These are phyloP conservation scores for Podosphaera aphanis DNA, from an alignment of 2,329 filamentous ascomycete species.

Conservation along the genomic window DNA sequence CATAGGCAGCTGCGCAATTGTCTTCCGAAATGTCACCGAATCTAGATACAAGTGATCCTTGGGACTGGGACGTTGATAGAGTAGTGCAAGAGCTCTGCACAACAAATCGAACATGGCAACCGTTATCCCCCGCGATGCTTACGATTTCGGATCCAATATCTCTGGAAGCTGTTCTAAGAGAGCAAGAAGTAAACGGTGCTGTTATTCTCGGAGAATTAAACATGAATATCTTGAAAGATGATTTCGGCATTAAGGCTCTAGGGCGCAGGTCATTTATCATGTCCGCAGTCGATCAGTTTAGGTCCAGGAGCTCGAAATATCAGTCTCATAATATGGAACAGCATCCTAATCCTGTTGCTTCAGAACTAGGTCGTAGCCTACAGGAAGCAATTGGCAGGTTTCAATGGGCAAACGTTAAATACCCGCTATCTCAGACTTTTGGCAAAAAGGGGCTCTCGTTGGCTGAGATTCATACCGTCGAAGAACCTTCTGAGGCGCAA, in stretches of 20 bases:
- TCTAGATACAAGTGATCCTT: constrained; percentile 35
- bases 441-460: not conserved
- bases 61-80: constrained; percentile 44
- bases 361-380: constrained; percentile 1
- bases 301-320: constrained; percentile 27
- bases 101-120: constrained; percentile 24
- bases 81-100: constrained; percentile 44
- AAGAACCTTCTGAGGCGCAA: not conserved
- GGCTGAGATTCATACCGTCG: not conserved
- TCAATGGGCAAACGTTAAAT: not conserved
- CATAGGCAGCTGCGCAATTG: not conserved
- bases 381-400: not conserved
- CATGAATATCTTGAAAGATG: constrained; percentile 8
- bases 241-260: constrained; percentile 10
- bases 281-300: constrained; percentile 33
- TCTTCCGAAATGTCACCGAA: constrained; percentile 1
- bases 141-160: constrained; percentile 23
- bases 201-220: constrained; percentile 9
- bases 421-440: not conserved
- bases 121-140: constrained; percentile 10
- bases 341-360: not conserved
- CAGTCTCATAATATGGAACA: constrained; percentile 5
- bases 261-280: constrained; percentile 20
- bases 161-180: constrained; percentile 31
- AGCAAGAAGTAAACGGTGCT: constrained; percentile 28